A percentile compares a stretch with the other conserved stretches of the same genome.
phyloP scores from a whole-genome alignment of 108 stramenopile species.

The Aurantiochytrium sp. region DNA sequence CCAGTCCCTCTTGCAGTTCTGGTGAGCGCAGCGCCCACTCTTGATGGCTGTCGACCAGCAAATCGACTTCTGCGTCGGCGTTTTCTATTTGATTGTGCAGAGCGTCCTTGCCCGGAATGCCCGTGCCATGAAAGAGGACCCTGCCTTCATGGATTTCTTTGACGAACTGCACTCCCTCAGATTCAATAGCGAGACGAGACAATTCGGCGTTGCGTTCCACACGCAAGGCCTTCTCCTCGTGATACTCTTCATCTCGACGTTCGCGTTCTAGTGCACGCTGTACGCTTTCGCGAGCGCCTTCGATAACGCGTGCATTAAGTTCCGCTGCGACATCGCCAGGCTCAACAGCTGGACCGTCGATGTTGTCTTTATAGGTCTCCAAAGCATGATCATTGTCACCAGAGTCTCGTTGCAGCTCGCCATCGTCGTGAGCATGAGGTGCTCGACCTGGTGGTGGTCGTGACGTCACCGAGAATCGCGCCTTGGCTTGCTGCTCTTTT shows the following conservation, averaged over 20 bases:
- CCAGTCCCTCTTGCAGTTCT: neutral
- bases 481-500: too few relatives aligned
- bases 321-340: too few relatives aligned
- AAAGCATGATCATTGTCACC: too few relatives aligned
- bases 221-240: neutral
- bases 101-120: neutral
- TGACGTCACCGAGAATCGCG: too few relatives aligned
- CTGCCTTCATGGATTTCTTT: neutral
- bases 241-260: neutral
- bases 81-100: neutral
- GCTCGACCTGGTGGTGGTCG: too few relatives aligned
- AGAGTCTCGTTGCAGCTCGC: too few relatives aligned
- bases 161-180: neutral
- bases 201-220: neutral
- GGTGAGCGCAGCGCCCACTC: neutral
- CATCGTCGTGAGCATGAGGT: too few relatives aligned
- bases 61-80: neutral
- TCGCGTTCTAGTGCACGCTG: neutral
- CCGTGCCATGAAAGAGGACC: constrained; percentile 2
- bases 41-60: neutral
- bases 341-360: too few relatives aligned
- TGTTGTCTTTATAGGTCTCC: too few relatives aligned
- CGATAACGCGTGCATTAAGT: neutral
- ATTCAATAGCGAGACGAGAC: neutral
- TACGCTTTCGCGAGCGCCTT: neutral